Conservation (phyloP, 164 flowering plant species). For the Annona cherimola region DNA sequence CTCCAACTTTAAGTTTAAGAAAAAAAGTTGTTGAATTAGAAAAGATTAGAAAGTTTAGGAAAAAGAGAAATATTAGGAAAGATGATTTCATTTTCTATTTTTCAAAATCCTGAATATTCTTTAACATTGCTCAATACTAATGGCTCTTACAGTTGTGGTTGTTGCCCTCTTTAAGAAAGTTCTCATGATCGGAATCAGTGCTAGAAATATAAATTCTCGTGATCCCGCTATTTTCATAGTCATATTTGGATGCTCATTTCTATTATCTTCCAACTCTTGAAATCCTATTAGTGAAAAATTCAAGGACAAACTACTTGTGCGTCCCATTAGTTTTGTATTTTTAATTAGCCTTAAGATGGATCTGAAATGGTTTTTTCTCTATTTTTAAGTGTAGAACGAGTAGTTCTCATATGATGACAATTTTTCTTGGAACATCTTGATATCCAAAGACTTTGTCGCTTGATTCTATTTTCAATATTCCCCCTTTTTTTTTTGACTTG, state of each 20-base stretch:
- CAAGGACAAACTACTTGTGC: neutral
- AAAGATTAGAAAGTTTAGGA: conserved; percentile 26
- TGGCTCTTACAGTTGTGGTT: conserved; percentile 64
- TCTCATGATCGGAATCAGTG: conserved; percentile 65
- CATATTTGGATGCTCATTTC: neutral
- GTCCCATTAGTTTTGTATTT: neutral
- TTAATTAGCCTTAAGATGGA: neutral
- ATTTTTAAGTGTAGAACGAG: too few relatives aligned
- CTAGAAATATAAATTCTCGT: neutral
- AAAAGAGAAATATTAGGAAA: conserved; percentile 33
- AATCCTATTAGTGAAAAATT: neutral
- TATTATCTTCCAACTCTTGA: neutral
- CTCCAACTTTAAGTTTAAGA: conserved; percentile 38
- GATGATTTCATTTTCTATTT: conserved; percentile 52
- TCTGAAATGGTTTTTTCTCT: neutral
- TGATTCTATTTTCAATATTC: too few relatives aligned
- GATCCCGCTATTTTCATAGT: neutral
- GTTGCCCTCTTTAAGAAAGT: conserved; percentile 68
- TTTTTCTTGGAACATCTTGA: neutral
- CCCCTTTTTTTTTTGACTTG: too few relatives aligned
- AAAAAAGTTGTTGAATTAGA: conserved; percentile 38
- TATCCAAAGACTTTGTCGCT: too few relatives aligned
- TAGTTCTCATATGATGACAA: neutral
- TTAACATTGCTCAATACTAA: conserved; percentile 75
- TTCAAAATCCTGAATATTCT: conserved; percentile 51